Evolutionary conservation across 352 stramenopile genomes (phyloP).

Genomic region (Phytophthora meadii): DNA sequence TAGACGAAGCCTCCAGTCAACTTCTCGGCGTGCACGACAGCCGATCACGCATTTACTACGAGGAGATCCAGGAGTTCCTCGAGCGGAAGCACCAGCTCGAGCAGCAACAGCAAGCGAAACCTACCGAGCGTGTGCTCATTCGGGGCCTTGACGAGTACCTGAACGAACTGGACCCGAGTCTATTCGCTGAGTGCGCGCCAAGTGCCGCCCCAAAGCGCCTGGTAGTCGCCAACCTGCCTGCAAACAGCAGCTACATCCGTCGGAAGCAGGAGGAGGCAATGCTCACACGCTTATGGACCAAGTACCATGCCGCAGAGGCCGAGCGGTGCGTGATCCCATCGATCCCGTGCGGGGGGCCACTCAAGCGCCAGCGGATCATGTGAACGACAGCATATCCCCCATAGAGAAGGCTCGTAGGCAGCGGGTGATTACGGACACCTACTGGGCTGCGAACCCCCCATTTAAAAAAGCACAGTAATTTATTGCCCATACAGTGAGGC

Average conservation of each 20-base stretch:
- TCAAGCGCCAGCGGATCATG: conserved; percentile 45
- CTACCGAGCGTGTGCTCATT: conserved; percentile 42
- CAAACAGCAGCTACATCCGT: conserved; percentile 46
- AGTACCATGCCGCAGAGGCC: conserved; percentile 27
- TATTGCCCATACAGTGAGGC: conserved; percentile 15
- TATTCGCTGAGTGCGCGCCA: conserved; percentile 37
- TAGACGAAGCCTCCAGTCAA: conserved; percentile 39
- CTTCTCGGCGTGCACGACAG: conserved; percentile 59
- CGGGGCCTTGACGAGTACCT: conserved; percentile 57
- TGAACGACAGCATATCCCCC: conserved; percentile 23
- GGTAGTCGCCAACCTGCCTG: conserved; percentile 30
- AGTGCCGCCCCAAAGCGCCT: conserved; percentile 7
- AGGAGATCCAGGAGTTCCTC: conserved; percentile 68
- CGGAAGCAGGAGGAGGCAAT: conserved; percentile 51
- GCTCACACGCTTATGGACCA: conserved; percentile 26
- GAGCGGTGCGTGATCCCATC: conserved; percentile 17
- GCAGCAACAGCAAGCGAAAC: conserved; percentile 21
- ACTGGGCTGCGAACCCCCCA: not conserved
- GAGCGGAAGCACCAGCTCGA: conserved; percentile 51
- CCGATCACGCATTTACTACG: conserved; percentile 57
- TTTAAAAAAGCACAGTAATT: conserved; percentile 27
- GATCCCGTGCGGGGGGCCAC: conserved; percentile 15
- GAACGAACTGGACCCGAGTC: conserved; percentile 59
- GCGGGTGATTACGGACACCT: conserved; percentile 14
- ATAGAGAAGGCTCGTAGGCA: conserved; percentile 16